Evolutionary conservation across 1,284 basidiomycete genomes (phyloP).

Genomic region (Pseudozyma sp.): DNA sequence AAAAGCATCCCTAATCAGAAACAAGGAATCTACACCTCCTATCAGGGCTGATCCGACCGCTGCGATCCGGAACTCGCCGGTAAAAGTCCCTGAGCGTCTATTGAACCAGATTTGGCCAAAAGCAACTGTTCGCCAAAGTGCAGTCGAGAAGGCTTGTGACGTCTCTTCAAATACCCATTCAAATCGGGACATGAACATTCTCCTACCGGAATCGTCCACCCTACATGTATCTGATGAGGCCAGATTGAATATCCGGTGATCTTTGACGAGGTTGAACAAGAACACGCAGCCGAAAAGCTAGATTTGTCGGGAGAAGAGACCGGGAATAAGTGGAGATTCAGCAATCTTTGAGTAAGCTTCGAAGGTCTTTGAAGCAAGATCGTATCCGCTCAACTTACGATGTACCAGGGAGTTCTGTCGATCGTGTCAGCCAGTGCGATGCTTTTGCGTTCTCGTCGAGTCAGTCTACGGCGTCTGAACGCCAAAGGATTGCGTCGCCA

Average conservation of each 20-base stretch:
- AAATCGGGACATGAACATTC: not conserved
- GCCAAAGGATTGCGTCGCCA: slow-evolving; percentile 10
- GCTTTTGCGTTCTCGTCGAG: slow-evolving; percentile 11
- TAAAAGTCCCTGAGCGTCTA: slow-evolving; percentile 2
- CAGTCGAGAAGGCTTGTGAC: not conserved
- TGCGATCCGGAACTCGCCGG: slow-evolving; percentile 16
- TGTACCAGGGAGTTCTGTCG: slow-evolving; percentile 12
- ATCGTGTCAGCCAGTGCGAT: slow-evolving; percentile 6
- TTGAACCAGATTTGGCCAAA: slow-evolving; percentile 17
- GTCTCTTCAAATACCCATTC: slow-evolving; percentile 3
- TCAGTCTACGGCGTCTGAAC: slow-evolving; percentile 16
- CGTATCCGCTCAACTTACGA: not conserved
- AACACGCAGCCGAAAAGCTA: slow-evolving; percentile 2
- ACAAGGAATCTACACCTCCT: not conserved
- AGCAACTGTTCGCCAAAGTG: not conserved
- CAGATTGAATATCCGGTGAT: not conserved
- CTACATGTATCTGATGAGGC: slow-evolving; percentile 1
- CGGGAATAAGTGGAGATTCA: not conserved
- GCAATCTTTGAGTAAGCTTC: too few species aligned
- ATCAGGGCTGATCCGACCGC: slow-evolving; percentile 3
- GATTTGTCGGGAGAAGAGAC: not conserved
- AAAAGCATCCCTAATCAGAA: not conserved
- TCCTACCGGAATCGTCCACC: not conserved
- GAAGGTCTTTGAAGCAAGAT: too few species aligned
- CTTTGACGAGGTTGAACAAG: slow-evolving; percentile 2